phyloP scores from a whole-genome alignment of 768 basidiomycete species.

The Clavulina sp. region DNA sequence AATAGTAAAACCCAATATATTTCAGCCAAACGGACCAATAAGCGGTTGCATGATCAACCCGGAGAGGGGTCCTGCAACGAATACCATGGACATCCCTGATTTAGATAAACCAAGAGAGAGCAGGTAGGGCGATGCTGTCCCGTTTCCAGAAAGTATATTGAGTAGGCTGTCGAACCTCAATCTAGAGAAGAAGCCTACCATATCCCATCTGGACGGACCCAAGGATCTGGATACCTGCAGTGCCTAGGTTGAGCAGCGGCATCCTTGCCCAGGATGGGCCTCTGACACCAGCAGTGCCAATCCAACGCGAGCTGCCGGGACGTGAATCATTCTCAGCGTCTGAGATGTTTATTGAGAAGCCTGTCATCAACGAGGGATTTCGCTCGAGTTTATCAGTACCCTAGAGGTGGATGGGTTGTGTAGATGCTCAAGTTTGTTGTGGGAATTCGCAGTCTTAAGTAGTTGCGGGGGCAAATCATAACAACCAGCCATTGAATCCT shows the following conservation, averaged over 20 bases:
- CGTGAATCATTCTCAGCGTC: conserved; percentile 7
- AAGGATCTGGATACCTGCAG: conserved; percentile 73
- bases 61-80: conserved; percentile 80
- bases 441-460: too few species aligned
- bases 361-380: too few species aligned
- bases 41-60: conserved; percentile 84
- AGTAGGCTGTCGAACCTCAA: conserved; percentile 20
- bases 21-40: conserved; percentile 33
- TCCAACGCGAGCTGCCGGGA: conserved; percentile 2
- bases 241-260: conserved; percentile 55
- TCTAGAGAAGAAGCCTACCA: conserved; percentile 23
- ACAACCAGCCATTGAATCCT: too few species aligned
- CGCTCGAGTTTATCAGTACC: too few species aligned
- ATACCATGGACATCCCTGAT: conserved; percentile 74
- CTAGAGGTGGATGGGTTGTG: too few species aligned
- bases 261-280: conserved; percentile 54
- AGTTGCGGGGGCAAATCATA: too few species aligned
- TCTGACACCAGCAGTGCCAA: conserved; percentile 38
- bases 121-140: conserved; percentile 61
- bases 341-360: too few species aligned
- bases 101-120: conserved; percentile 77
- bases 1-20: background rate
- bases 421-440: too few species aligned
- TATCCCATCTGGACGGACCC: conserved; percentile 96
- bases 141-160: background rate